Conservation (phyloP, 2,329 filamentous ascomycete species). For the Septoria petroselini region DNA sequence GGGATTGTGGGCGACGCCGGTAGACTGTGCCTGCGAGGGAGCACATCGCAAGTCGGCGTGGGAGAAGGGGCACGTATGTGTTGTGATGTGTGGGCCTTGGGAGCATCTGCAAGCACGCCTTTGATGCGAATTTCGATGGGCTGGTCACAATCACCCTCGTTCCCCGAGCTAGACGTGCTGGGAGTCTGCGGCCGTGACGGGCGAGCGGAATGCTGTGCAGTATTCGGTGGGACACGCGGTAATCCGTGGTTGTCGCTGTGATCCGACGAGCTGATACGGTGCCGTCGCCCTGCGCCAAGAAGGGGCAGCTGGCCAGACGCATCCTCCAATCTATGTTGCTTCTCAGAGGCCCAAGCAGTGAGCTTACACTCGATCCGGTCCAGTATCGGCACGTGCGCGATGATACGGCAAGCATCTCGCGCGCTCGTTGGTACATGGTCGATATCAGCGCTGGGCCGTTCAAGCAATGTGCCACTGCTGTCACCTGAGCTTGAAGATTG, state of each 20-base stretch:
- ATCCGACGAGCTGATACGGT: conserved; percentile 8
- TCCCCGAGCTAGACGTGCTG: conserved; percentile 3
- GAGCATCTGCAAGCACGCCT: conserved; percentile 3
- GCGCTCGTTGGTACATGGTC: not conserved
- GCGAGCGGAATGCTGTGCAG: conserved; percentile 23
- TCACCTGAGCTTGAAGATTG: conserved; percentile 14
- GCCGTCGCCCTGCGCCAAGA: conserved; percentile 8
- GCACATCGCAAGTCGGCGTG: not conserved
- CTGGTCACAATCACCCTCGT: conserved; percentile 14
- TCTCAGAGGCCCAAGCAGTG: conserved; percentile 30
- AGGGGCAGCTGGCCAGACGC: conserved; percentile 17
- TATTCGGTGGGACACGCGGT: conserved; percentile 31
- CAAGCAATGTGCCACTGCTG: conserved; percentile 16
- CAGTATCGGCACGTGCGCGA: conserved; percentile 19
- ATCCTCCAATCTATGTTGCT: conserved; percentile 17
- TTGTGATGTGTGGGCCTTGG: conserved; percentile 11
- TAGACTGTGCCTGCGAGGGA: conserved; percentile 21
- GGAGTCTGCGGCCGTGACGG: conserved; percentile 25
- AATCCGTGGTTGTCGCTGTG: conserved; percentile 17
- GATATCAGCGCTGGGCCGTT: not conserved
- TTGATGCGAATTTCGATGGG: conserved; percentile 17
- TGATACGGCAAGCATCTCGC: not conserved
- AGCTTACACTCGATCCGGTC: conserved; percentile 30
- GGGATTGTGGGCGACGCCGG: conserved; percentile 22
- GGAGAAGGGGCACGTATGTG: conserved; percentile 11